These are phyloP conservation scores for Clarireedia sp. DNA, from an alignment of 2,329 filamentous ascomycete species.

Conservation along the genomic window DNA sequence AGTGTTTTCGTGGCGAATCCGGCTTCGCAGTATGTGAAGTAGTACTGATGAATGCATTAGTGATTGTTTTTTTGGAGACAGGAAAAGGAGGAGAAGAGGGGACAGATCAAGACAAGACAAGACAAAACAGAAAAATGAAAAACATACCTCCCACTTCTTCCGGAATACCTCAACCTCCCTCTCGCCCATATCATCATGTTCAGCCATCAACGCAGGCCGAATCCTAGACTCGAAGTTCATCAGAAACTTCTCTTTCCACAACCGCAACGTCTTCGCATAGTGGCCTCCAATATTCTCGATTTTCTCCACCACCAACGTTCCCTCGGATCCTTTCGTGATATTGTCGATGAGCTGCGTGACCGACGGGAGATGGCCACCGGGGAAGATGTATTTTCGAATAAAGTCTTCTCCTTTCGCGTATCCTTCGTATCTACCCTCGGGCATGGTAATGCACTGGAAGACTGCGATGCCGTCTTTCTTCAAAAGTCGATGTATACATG, in stretches of 20 bases:
- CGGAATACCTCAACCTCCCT: constrained; percentile 59
- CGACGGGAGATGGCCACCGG: constrained; percentile 62
- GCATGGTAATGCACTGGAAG: constrained; percentile 74
- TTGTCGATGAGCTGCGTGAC: constrained; percentile 44
- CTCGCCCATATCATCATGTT: constrained; percentile 52
- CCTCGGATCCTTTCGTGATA: constrained; percentile 52
- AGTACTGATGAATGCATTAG: constrained; percentile 43
- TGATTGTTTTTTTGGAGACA: constrained; percentile 11
- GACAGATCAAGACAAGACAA: not conserved
- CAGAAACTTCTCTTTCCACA: constrained; percentile 62
- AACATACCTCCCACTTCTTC: constrained; percentile 59
- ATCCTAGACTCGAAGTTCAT: constrained; percentile 54
- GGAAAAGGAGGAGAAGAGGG: not conserved
- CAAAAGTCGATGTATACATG: constrained; percentile 52
- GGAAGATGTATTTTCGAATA: constrained; percentile 71
- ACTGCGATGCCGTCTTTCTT: constrained; percentile 60
- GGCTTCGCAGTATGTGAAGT: constrained; percentile 68
- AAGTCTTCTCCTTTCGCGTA: constrained; percentile 64
- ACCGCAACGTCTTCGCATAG: constrained; percentile 59
- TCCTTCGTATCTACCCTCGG: constrained; percentile 56
- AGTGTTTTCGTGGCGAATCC: constrained; percentile 65
- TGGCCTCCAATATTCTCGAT: constrained; percentile 69
- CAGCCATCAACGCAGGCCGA: constrained; percentile 47
- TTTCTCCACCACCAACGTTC: constrained; percentile 56
- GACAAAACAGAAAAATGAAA: not conserved